Evolutionary conservation across 352 stramenopile species (phyloP), one percentile per base, ranked within the genome.

Genomic region (Pythium pyrilobum): DNA sequence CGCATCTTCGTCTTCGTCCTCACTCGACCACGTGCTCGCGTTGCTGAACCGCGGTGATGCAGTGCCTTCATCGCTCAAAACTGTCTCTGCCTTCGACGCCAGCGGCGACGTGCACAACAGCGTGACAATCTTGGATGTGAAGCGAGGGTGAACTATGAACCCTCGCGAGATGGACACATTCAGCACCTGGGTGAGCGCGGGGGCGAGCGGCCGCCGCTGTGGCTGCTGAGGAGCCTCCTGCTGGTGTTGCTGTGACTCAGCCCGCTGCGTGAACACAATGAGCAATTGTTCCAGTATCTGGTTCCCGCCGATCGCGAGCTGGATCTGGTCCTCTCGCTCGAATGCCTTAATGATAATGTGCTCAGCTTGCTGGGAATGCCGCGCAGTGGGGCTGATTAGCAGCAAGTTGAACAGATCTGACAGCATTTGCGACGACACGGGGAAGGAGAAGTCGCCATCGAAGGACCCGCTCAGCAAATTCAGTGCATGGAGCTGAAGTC

Each of bases 231-330:
- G 25, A 3, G 11, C 15, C 27, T 31, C 24, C 11, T 34, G 47
- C 18, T 58, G 40, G 11, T 62, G 47, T n/a, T 59, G 33, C 29
- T 48, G 49, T 4, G 60, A 40, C 20, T 64, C 70, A 2, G 60
- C 56, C 23, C 72, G 62, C 34, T 89, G 72, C 10, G 67, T 75
- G 32, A 87, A 82, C 1, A 87, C 68, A 25, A 89, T 87, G 21
- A 89, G 55, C 3, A 87, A 49, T 37, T 83, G 78, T 52, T 89
- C 75, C 0, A 89, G 66, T 40, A 87, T 84, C 27, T 87, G 72
- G 42, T 70, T 83, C 7, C 72, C 74, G 11, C 58, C 71, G 23
- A 87, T 77, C 3, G 72, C 78, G 16, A 57, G 41, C 5, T 68
- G 70, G 21, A 81, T 70, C 15, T 69, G 52, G 0, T 66, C 48